These are phyloP conservation scores for Myxozyma vanderwaltii DNA, from an alignment of 805 yeast genomes.

Conservation along the genomic window DNA sequence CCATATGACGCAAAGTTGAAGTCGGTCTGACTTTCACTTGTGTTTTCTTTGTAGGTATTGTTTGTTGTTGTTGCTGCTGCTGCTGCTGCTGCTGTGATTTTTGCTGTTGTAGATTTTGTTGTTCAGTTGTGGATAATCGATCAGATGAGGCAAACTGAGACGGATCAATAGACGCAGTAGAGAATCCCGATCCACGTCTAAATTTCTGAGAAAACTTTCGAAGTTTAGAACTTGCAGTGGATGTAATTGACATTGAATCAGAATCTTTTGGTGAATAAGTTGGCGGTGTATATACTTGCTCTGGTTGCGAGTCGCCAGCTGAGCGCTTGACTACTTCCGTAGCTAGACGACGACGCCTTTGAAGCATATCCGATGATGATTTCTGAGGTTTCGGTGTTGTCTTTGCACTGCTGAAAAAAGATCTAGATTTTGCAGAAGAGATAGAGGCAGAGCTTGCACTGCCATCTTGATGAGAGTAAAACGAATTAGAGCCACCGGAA, in stretches of 20 bases:
- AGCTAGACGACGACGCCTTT: conserved; percentile 25
- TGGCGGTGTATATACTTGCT: neutral
- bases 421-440: neutral
- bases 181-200: conserved; percentile 8
- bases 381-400: neutral
- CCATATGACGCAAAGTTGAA: conserved; percentile 6
- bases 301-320: conserved; percentile 4
- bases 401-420: neutral
- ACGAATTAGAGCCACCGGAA: neutral
- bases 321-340: conserved; percentile 21
- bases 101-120: neutral
- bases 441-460: conserved; percentile 7
- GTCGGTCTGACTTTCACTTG: conserved; percentile 2
- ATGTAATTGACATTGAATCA: conserved; percentile 15
- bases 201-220: conserved; percentile 22
- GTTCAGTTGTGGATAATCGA: neutral
- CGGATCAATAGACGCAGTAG: neutral
- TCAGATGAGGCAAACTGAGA: neutral
- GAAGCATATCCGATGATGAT: conserved; percentile 10
- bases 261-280: neutral
- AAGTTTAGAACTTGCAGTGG: conserved; percentile 8
- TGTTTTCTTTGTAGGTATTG: neutral
- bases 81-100: neutral
- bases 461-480: conserved; percentile 1
- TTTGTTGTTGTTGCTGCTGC: too few relatives aligned